Evolutionary conservation across 176 grass and related monocot genomes (phyloP), one percentile per base, ranked within the genome.

Genomic region (Chloris gayana): DNA sequence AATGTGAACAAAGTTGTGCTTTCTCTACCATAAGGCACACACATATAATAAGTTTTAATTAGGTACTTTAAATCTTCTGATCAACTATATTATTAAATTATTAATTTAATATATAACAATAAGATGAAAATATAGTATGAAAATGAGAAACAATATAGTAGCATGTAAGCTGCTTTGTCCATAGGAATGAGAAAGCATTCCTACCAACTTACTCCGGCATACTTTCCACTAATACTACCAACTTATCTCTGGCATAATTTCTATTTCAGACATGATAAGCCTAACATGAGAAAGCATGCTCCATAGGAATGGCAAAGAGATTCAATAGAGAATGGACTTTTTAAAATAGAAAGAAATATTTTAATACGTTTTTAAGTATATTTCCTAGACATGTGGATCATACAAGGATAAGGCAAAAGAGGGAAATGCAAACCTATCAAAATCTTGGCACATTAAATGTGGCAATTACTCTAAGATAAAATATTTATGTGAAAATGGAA

Each of bases 391-490:
- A 21, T 42, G 50, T 44, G 14, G 26, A 46, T 5, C 53, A 67
- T 0, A 17, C 19, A 42, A 57, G 7, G 4, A 30, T 34, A 50
- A 42, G 10, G 37, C 26, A 69, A 70, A 69, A 0, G 24, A 21
- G 32, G 19, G 37, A 69, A 8, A 59, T 2, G 27, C 70, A 10
- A 81, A 60, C 7, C 12, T 4, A 10, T 67, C 18, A 41, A 38
- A 38, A 45, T 77, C 24, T 59, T 74, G 33, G 34, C 3, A 39
- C 22, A 27, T 17, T 18, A 79, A 79, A 13, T 79, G 82, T 30
- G 9, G 14, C 2, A 7, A 41, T 49, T n/a, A 70, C 11, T 64
- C 10, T 22, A 30, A 70, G 62, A 85, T 27, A 45, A 76, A 64
- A 26, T 31, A 53, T 75, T 56, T 69, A 80, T n/a, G 14, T 8